Base-by-base conservation (phyloP, 768 basidiomycete genomes). In the Suillus subaureus region DNA sequence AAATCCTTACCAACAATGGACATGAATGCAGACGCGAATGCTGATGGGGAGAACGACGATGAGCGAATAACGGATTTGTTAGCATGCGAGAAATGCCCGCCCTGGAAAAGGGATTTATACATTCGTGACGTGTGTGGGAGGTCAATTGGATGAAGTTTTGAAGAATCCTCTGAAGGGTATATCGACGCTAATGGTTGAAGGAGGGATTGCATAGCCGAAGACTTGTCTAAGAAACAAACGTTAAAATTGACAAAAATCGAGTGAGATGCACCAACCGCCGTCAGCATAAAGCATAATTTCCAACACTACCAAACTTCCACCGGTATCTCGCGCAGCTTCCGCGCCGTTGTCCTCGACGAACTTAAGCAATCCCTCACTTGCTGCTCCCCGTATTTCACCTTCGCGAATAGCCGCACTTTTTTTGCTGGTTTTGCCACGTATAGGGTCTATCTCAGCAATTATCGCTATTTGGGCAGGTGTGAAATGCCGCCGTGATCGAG, bases 41-140 rank as follows among this genome's bases (percentile, higher is more conserved):
- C 77, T 1, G 76, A 72, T 0, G 89, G 79, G 23, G 89, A 86
- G 83, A 89, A 94, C 1, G 75, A 69, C 3, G 83, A 70, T 3
- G 84, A 80, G 8, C 75, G 82, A 39, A 85, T 83, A 43, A 96
- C 80, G 3, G 83, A 67, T 26, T 83, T 82, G 3, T 87, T 84
- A 0, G 83, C 74, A 39, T 87, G 89, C 66, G 87, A 88, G 77
- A 89, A 97, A 73, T 96, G 94, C 0, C 96, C 96, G 6, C 96
- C 96, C 73, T 96, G 94, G 1, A 97, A 82, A 7, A 97, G 86
- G 7, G 88, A 88, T 75, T 97, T 97, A 84, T 94, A 96, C 58
- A 96, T 73, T 47, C 96, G 85, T 4, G 92, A 90, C 0, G 90
- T 86, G 70, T 94, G 93, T 1, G 94, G 87, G 15, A 95, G 83